A percentile compares a stretch with the other conserved stretches of the same genome.
Evolutionary conservation across 805 yeast genomes (phyloP).

Genomic region (Cyberlindnera samutprakarnensis): DNA sequence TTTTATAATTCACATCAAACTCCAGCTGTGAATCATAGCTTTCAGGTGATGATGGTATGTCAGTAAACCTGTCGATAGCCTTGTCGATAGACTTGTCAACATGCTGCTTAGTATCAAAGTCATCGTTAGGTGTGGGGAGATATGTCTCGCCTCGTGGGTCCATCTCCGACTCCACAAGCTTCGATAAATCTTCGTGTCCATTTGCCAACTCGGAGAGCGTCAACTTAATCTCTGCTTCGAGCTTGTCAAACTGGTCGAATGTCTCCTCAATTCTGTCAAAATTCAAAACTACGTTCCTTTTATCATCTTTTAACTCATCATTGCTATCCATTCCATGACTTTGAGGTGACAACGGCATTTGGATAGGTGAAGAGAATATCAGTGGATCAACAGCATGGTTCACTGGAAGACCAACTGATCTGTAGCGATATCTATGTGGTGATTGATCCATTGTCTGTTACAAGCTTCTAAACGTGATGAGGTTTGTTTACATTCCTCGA

Average conservation of each 20-base stretch:
- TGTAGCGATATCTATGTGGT: constrained; percentile 2
- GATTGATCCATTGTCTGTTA: not conserved
- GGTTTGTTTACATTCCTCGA: not conserved
- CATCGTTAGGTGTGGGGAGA: constrained; percentile 17
- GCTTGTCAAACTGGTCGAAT: too few relatives aligned
- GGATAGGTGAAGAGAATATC: constrained; percentile 1
- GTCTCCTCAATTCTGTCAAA: too few relatives aligned
- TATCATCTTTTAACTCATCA: too few relatives aligned
- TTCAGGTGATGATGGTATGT: constrained; percentile 19
- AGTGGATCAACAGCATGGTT: not conserved
- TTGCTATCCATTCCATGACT: too few relatives aligned
- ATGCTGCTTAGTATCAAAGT: too few relatives aligned
- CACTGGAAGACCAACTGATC: constrained; percentile 1
- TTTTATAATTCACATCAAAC: constrained; percentile 12
- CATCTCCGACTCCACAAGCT: constrained; percentile 3
- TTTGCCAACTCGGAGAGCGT: too few relatives aligned
- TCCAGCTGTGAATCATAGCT: constrained; percentile 14
- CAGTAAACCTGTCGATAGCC: too few relatives aligned
- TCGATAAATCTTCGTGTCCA: too few relatives aligned
- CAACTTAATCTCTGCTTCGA: too few relatives aligned
- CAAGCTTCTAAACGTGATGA: not conserved
- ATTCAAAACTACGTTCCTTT: too few relatives aligned
- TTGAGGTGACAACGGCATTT: too few relatives aligned
- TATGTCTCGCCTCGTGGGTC: not conserved
- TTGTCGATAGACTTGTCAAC: too few relatives aligned